phyloP scores from a whole-genome alignment of 208 protist species.

The Vickermania ingenoplastis region DNA sequence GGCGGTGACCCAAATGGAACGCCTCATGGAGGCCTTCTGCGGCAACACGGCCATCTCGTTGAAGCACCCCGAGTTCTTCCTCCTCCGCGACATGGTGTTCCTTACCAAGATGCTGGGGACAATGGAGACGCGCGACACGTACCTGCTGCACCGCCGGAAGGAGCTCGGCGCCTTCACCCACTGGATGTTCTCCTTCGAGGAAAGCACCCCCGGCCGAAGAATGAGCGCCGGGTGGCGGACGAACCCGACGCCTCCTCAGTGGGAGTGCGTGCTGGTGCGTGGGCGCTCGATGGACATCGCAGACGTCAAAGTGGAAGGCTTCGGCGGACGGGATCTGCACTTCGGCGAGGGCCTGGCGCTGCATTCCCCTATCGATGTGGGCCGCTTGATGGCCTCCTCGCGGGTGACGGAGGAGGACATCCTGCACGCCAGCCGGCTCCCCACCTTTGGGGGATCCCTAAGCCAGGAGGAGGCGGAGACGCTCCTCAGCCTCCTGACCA shows the following conservation, averaged over 20 bases:
- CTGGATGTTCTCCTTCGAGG: conserved; percentile 77
- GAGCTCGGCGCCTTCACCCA: conserved; percentile 42
- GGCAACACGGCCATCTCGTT: conserved; percentile 28
- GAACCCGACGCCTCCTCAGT: conserved; percentile 23
- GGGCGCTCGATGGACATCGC: conserved; percentile 74
- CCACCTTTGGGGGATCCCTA: conserved; percentile 65
- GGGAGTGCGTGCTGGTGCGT: conserved; percentile 70
- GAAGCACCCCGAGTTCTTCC: conserved; percentile 50
- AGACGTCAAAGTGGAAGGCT: conserved; percentile 60
- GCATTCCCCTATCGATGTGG: conserved; percentile 65
- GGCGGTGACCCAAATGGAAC: conserved; percentile 39
- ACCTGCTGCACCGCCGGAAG: conserved; percentile 53
- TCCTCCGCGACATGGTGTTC: conserved; percentile 62
- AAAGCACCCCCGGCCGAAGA: conserved; percentile 49
- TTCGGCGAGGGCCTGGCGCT: conserved; percentile 70
- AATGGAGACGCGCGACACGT: conserved; percentile 70
- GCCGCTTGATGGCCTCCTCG: conserved; percentile 33
- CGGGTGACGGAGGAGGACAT: conserved; percentile 82
- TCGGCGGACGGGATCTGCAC: conserved; percentile 60
- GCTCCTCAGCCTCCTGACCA: conserved; percentile 78
- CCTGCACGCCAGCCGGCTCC: conserved; percentile 59
- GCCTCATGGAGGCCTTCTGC: conserved; percentile 68
- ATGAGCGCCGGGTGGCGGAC: conserved; percentile 75
- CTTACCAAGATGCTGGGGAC: conserved; percentile 68
- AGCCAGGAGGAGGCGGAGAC: conserved; percentile 66